Base-by-base conservation (phyloP, 768 basidiomycete species). In the Sporobolomyces phaffii region DNA sequence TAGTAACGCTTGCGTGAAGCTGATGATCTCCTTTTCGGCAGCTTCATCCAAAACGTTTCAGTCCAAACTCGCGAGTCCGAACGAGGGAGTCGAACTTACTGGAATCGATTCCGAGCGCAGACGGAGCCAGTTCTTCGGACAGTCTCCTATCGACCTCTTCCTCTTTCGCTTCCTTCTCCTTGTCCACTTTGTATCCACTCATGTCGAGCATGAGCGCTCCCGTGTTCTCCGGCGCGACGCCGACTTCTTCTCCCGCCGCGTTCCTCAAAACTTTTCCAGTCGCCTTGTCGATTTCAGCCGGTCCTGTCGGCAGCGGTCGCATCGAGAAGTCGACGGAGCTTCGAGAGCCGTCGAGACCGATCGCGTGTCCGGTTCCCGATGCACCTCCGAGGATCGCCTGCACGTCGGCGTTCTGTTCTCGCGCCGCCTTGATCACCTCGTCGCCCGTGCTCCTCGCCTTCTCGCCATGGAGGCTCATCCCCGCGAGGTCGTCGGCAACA, bases 161-260 rank as follows among this genome's bases (percentile, higher is more conserved):
- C 14, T 38, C 60, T 17, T 69, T 36, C 40, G 54, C 48, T 28
- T 65, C 52, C 38, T 69, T 56, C 52, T 68, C 80, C 24, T 75
- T 67, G 24, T 77, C 75, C 0, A 83, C 79, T 77, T 90, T 87
- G 77, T 94, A 94, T 0, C 91, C 91, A 58, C 86, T 84, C 74
- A 85, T 84, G 73, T 96, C 91, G 36, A 93, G 81, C 20, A 89
- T 87, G 52, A 92, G 81, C 70, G 86, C 65, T 10, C 70, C 70
- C 28, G 48, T 52, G 31, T 64, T 41, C 33, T 67, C 70, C 2
- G 65, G 65, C 8, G 65, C 50, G n/a, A 57, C 54, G 34, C 33
- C 56, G 20, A 53, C 24, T 18, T 62, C 61, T 31, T 62, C 52
- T 2, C 31, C 65, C 3, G 38, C 22, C n/a, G 59, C 36, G 10